Evolutionary conservation across 768 basidiomycete genomes (phyloP).

Genomic region (Russula compacta): DNA sequence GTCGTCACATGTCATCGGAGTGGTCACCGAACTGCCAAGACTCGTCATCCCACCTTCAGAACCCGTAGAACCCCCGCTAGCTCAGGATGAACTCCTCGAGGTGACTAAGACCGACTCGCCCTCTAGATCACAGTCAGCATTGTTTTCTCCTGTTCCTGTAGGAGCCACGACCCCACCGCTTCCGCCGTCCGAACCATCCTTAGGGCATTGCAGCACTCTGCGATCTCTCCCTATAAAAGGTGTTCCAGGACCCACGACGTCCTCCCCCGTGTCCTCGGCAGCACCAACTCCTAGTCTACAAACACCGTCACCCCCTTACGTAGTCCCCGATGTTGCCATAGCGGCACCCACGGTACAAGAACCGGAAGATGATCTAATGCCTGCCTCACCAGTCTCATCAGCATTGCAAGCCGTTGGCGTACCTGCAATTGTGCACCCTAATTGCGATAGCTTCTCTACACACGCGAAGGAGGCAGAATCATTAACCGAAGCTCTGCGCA

Average conservation of each 20-base stretch:
- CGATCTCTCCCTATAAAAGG: neutral
- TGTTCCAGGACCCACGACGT: constrained; percentile 1
- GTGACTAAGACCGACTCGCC: neutral
- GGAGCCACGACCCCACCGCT: neutral
- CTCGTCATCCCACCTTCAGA: neutral
- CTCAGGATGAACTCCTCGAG: neutral
- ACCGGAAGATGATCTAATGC: constrained; percentile 15
- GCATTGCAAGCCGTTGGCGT: constrained; percentile 3
- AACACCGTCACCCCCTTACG: constrained; percentile 22
- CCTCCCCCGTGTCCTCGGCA: constrained; percentile 8
- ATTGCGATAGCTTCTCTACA: constrained; percentile 2
- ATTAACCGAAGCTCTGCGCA: constrained; percentile 50
- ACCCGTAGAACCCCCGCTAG: neutral
- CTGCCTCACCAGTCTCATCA: constrained; percentile 6
- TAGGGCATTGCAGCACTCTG: neutral
- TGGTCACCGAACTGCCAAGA: neutral
- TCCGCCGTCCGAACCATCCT: neutral
- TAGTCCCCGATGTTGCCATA: constrained; percentile 22
- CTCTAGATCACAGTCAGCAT: neutral
- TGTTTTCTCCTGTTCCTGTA: neutral
- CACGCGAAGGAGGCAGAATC: constrained; percentile 22
- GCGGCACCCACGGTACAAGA: constrained; percentile 11
- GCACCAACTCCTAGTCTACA: constrained; percentile 17
- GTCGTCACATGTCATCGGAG: neutral
- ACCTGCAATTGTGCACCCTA: neutral